phyloP scores from a whole-genome alignment of 805 yeast species.

The Saturnispora kantuleensis region DNA sequence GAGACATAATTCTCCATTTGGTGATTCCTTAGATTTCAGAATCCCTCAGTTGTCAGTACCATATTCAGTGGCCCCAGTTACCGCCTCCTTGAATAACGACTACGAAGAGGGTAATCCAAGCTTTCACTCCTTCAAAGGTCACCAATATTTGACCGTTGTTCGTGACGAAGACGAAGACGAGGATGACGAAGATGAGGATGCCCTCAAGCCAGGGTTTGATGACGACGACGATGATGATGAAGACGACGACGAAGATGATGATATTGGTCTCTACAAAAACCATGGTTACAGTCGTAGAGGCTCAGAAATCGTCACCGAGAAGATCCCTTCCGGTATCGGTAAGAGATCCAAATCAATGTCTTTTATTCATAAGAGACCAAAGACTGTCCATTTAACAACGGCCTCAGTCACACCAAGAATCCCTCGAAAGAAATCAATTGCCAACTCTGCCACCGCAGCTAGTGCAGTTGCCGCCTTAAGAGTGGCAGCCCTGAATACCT shows the following conservation, averaged over 20 bases:
- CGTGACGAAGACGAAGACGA: constrained; percentile 25
- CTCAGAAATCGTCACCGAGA: constrained; percentile 28
- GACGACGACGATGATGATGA: constrained; percentile 29
- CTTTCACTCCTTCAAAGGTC: constrained; percentile 7
- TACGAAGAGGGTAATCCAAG: constrained; percentile 3
- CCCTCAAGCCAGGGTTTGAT: constrained; percentile 16
- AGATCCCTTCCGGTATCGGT: constrained; percentile 31
- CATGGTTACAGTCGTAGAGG: constrained; percentile 24
- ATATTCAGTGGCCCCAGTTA: constrained; percentile 67
- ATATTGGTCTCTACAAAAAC: constrained; percentile 16
- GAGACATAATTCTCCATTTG: constrained; percentile 21
- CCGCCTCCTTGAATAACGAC: constrained; percentile 41
- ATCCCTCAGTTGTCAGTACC: constrained; percentile 44
- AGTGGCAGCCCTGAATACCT: constrained; percentile 53
- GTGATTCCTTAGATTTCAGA: constrained; percentile 26
- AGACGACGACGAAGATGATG: constrained; percentile 33
- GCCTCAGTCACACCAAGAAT: constrained; percentile 81
- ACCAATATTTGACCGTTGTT: constrained; percentile 7
- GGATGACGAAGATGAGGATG: constrained; percentile 25
- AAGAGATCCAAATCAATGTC: constrained; percentile 62
- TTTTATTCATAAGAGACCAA: constrained; percentile 43
- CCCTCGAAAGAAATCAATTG: constrained; percentile 44
- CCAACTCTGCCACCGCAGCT: constrained; percentile 53
- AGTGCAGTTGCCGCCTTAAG: constrained; percentile 70
- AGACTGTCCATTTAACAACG: constrained; percentile 40